These are phyloP conservation scores for Chalciporus piperatus DNA, from an alignment of 768 basidiomycete species.

Conservation along the genomic window DNA sequence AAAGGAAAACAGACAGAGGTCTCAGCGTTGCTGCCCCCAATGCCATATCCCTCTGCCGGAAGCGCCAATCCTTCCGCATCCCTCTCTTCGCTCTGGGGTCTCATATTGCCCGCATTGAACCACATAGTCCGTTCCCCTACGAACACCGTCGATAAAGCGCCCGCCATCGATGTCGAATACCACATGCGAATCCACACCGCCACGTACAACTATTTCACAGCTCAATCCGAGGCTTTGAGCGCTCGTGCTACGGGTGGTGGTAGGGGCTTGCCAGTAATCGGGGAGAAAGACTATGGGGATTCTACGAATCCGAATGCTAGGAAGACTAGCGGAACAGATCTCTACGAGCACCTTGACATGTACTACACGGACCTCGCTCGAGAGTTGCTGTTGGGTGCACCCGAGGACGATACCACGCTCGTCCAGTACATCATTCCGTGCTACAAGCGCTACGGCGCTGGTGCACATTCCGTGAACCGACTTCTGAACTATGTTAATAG, in stretches of 20 bases:
- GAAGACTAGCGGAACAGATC: constrained; percentile 55
- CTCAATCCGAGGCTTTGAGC: constrained; percentile 50
- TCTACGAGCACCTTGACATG: constrained; percentile 71
- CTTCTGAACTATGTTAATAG: constrained; percentile 71
- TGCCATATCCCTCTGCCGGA: constrained; percentile 55
- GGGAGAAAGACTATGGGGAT: constrained; percentile 23
- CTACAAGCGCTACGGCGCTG: constrained; percentile 68
- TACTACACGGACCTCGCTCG: constrained; percentile 62
- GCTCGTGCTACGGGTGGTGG: constrained; percentile 17
- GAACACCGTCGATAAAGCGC: constrained; percentile 58
- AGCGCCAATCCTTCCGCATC: constrained; percentile 76
- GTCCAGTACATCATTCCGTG: constrained; percentile 69
- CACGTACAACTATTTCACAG: constrained; percentile 77
- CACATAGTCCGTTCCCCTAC: constrained; percentile 73
- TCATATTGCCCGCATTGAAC: constrained; percentile 70
- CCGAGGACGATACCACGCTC: constrained; percentile 63
- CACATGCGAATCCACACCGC: constrained; percentile 79
- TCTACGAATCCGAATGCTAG: constrained; percentile 7
- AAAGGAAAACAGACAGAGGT: constrained; percentile 29
- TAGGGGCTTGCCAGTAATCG: not conserved
- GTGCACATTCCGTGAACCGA: constrained; percentile 65
- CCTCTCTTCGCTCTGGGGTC: constrained; percentile 69
- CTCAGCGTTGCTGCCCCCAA: constrained; percentile 30
- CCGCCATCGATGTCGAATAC: constrained; percentile 66
- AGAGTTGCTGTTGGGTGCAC: constrained; percentile 60